phyloP scores from a whole-genome alignment of 345 rosid genomes.

The Passiflora organensis region DNA sequence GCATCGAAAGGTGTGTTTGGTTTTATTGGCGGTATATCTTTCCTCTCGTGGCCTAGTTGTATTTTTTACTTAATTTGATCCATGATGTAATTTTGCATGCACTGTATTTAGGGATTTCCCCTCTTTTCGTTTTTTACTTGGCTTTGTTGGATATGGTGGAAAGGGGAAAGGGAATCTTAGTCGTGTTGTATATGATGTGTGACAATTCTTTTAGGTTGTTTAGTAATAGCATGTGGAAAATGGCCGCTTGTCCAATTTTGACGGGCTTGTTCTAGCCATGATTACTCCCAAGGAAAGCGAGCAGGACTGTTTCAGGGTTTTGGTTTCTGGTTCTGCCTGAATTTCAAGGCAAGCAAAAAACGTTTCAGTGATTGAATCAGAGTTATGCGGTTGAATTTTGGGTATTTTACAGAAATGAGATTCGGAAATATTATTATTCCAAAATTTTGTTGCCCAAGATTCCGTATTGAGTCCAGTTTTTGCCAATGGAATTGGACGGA shows the following conservation, averaged over 20 bases:
- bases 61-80: constrained; percentile 21
- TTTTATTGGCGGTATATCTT: constrained; percentile 17
- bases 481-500: too few relatives aligned
- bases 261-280: constrained; percentile 6
- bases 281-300: too few relatives aligned
- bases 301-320: too few relatives aligned
- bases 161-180: constrained; percentile 34
- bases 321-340: too few relatives aligned
- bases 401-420: too few relatives aligned
- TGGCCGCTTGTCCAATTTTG: constrained; percentile 26
- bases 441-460: too few relatives aligned
- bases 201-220: constrained; percentile 39
- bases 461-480: too few relatives aligned
- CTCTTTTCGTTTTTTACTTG: constrained; percentile 6
- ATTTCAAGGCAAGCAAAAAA: too few relatives aligned
- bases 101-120: constrained; percentile 23
- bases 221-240: constrained; percentile 36
- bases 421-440: too few relatives aligned
- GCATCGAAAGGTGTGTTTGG: constrained; percentile 25
- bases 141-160: constrained; percentile 22
- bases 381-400: too few relatives aligned
- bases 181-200: constrained; percentile 55
- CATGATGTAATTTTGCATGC: constrained; percentile 36
- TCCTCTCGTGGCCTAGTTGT: constrained; percentile 27
- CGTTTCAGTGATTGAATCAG: too few relatives aligned